These are phyloP conservation scores for Talaromyces pinophilus DNA, from an alignment of 2,329 filamentous ascomycete species.

Conservation along the genomic window DNA sequence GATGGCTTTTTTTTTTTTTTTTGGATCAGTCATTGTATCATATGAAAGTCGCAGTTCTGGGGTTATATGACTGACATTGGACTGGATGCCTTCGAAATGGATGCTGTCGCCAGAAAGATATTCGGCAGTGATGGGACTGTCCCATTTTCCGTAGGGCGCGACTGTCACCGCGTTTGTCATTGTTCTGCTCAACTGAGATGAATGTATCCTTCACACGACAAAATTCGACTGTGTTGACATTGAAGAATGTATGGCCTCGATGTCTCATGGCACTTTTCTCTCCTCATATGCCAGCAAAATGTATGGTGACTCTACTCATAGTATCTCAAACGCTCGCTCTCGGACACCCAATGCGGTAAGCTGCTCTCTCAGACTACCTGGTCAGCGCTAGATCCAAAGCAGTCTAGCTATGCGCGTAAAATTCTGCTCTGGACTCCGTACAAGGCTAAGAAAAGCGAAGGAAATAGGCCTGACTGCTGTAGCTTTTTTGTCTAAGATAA, in stretches of 20 bases:
- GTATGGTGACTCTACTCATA: neutral
- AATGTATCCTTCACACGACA: neutral
- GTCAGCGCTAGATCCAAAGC: neutral
- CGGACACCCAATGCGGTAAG: conserved; percentile 6
- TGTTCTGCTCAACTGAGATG: neutral
- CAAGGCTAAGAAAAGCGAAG: neutral
- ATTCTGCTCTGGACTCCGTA: neutral
- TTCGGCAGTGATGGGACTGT: conserved; percentile 11
- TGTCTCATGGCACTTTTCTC: neutral
- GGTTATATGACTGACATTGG: conserved; percentile 3
- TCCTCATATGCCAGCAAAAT: neutral
- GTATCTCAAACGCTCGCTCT: conserved; percentile 5
- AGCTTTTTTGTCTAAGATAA: no score
- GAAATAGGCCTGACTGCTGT: neutral
- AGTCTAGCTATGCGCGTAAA: neutral
- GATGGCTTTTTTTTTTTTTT: conserved; percentile 1
- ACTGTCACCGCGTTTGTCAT: conserved; percentile 2
- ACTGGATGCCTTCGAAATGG: conserved; percentile 17
- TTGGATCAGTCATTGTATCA: neutral
- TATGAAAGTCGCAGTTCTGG: neutral
- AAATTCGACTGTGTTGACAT: neutral
- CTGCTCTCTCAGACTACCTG: neutral
- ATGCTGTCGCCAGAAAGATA: conserved; percentile 14
- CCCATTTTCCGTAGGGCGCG: conserved; percentile 16
- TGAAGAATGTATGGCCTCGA: neutral